phyloP scores from a whole-genome alignment of 768 basidiomycete species.

The Paxillus involutus region DNA sequence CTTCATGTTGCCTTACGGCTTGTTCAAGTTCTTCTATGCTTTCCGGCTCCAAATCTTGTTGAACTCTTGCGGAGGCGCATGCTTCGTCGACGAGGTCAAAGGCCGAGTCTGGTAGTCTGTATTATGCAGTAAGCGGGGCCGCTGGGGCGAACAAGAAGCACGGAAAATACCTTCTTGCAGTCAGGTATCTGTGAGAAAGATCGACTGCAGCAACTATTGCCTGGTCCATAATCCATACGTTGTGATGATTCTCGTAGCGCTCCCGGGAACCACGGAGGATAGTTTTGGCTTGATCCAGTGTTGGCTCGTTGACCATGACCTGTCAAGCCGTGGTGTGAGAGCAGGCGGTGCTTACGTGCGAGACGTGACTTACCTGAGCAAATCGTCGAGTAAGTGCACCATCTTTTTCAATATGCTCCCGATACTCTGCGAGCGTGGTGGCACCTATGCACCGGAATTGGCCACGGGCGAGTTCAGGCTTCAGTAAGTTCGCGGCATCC shows the following conservation, averaged over 20 bases:
- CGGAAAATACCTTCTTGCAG: conserved; percentile 5
- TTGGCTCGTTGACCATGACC: conserved; percentile 9
- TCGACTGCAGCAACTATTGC: conserved; percentile 6
- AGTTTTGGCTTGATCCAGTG: conserved; percentile 4
- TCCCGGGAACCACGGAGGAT: conserved; percentile 7
- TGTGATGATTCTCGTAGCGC: conserved; percentile 5
- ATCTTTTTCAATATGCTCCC: conserved; percentile 10
- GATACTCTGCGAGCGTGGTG: conserved; percentile 5
- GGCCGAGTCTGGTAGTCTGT: conserved; percentile 7
- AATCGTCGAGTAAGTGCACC: conserved; percentile 9
- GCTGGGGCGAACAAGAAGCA: background rate
- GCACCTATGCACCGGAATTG: conserved; percentile 9
- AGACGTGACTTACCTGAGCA: background rate
- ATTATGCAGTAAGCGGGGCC: background rate
- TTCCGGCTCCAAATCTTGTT: conserved; percentile 5
- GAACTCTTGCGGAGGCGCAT: conserved; percentile 5
- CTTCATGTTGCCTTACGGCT: background rate
- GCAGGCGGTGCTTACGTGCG: background rate
- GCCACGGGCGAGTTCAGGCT: conserved; percentile 9
- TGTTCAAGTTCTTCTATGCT: conserved; percentile 2
- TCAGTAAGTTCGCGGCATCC: conserved; percentile 9
- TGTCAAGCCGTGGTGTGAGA: background rate
- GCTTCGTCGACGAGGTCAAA: conserved; percentile 9
- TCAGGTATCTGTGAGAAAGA: conserved; percentile 7
- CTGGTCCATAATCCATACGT: conserved; percentile 5